Evolutionary conservation across 441 rosid species (phyloP).

Genomic region (Arabidopsis hybrid): DNA sequence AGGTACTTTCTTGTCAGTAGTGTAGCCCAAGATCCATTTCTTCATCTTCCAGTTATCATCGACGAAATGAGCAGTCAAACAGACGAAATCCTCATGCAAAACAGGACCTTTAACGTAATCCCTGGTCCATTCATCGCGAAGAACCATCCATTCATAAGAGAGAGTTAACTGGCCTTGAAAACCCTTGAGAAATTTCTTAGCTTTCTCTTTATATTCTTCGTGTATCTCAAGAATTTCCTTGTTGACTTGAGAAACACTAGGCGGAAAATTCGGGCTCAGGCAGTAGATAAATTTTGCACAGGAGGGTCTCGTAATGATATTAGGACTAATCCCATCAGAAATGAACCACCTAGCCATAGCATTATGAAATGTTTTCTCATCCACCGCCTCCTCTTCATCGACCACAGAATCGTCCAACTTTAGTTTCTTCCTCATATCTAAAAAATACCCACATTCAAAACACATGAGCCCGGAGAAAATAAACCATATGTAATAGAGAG

Average conservation of each 20-base stretch:
- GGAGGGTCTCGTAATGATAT: not conserved
- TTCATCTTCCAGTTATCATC: conserved; percentile 75
- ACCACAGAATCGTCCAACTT: conserved; percentile 8
- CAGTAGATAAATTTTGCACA: not conserved
- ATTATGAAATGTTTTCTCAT: not conserved
- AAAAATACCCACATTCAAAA: not conserved
- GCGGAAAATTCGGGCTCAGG: not conserved
- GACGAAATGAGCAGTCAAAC: conserved; percentile 70
- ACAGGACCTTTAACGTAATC: conserved; percentile 59
- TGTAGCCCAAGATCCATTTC: conserved; percentile 64
- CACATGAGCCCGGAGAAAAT: too few relatives aligned
- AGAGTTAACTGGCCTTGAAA: conserved; percentile 23
- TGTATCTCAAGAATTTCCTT: conserved; percentile 20
- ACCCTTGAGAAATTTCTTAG: conserved; percentile 15
- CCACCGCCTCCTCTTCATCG: not conserved
- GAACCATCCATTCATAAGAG: conserved; percentile 38
- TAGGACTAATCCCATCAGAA: conserved; percentile 3
- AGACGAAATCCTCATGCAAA: conserved; percentile 37
- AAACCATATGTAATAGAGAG: too few relatives aligned
- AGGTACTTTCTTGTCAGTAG: conserved; percentile 31
- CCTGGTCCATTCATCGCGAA: conserved; percentile 45
- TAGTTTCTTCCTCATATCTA: conserved; percentile 30
- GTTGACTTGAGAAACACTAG: not conserved
- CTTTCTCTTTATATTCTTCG: conserved; percentile 18
- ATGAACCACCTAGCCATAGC: conserved; percentile 18